Evolutionary conservation across 2,329 filamentous ascomycete genomes (phyloP).

Genomic region (Xylariomycetidae sp.): DNA sequence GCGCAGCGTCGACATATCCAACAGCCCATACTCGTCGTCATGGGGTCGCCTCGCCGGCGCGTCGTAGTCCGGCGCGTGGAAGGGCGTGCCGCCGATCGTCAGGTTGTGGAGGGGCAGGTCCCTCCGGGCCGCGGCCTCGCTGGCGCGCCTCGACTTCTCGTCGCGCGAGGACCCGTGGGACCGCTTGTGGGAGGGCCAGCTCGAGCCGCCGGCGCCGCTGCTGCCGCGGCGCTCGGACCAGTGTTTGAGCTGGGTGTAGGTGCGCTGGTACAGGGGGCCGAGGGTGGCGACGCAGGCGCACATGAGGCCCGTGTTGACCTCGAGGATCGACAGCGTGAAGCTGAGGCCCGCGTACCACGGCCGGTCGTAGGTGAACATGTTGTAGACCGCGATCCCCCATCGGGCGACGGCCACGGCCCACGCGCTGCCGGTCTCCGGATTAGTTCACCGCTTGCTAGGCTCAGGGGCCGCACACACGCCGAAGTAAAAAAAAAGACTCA

Average conservation of each 20-base stretch:
- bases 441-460: slow-evolving; percentile 2
- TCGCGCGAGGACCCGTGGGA: not conserved
- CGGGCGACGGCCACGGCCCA: slow-evolving; percentile 18
- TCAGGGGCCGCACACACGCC: not conserved
- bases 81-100: not conserved
- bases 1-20: slow-evolving; percentile 7
- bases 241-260: slow-evolving; percentile 8
- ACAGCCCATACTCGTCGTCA: slow-evolving; percentile 10
- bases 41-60: slow-evolving; percentile 5
- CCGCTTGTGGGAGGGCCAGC: slow-evolving; percentile 10
- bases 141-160: slow-evolving; percentile 3
- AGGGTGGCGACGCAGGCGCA: slow-evolving; percentile 17
- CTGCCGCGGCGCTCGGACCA: slow-evolving; percentile 8
- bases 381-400: slow-evolving; percentile 15
- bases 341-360: slow-evolving; percentile 18
- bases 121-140: slow-evolving; percentile 2
- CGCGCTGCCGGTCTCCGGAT: slow-evolving; percentile 5
- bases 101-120: slow-evolving; percentile 1
- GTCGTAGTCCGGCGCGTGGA: too few species aligned
- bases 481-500: slow-evolving; percentile 6
- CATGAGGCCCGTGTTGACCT: slow-evolving; percentile 19
- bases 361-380: slow-evolving; percentile 11
- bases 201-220: slow-evolving; percentile 4
- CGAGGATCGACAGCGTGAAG: slow-evolving; percentile 17
- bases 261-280: slow-evolving; percentile 13